phyloP scores from a whole-genome alignment of 2,329 filamentous ascomycete species.

The Dothistroma pini region DNA sequence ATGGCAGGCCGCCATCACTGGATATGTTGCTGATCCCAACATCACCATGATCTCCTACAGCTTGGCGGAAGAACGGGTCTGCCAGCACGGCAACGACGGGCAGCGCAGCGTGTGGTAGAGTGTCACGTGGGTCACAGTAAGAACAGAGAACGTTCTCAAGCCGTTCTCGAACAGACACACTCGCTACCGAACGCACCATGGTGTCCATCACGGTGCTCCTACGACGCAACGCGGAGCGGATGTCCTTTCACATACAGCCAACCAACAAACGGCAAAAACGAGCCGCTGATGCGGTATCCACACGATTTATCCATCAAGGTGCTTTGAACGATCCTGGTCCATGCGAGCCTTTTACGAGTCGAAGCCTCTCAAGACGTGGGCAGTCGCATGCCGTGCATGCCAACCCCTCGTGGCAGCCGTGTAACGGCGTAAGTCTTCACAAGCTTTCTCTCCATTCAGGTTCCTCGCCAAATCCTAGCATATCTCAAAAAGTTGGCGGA shows the following conservation, averaged over 20 bases:
- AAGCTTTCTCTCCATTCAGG: constrained; percentile 5
- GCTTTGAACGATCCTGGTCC: constrained; percentile 9
- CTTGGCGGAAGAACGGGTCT: no score
- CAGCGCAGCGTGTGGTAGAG: no score
- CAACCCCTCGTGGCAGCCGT: constrained; percentile 16
- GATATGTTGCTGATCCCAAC: no score
- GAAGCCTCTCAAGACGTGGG: constrained; percentile 14
- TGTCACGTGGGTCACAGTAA: no score
- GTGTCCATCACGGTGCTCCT: constrained; percentile 9
- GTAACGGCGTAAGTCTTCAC: constrained; percentile 2
- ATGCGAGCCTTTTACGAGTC: background rate
- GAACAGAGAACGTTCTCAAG: background rate
- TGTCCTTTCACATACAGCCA: background rate
- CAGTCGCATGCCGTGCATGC: constrained; percentile 9
- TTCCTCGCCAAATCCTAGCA: background rate
- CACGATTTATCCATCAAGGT: constrained; percentile 22
- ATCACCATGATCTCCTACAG: no score
- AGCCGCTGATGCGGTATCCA: constrained; percentile 1
- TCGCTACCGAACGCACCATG: background rate
- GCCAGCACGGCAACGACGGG: no score
- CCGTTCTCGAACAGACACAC: background rate
- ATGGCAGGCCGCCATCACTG: no score
- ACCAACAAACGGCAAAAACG: background rate
- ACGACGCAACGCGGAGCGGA: background rate
- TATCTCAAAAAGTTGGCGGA: background rate